Evolutionary conservation across 345 rosid species (phyloP).

Genomic region (Aethionema arabicum): DNA sequence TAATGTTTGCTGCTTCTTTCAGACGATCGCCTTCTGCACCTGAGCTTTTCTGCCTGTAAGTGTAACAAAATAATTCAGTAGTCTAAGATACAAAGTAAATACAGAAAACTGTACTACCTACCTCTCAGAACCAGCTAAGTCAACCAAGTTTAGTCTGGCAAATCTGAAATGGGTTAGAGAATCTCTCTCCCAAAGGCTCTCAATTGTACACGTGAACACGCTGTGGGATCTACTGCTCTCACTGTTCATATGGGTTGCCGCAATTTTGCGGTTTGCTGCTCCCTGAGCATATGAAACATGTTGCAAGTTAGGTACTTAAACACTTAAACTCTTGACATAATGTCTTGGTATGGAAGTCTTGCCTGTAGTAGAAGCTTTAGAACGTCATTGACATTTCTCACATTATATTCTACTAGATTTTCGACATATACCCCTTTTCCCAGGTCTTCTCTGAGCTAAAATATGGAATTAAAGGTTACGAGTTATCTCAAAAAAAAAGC

Average conservation of each 20-base stretch:
- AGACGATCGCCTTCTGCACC: slow-evolving; percentile 98
- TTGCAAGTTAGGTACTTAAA: slow-evolving; percentile 20
- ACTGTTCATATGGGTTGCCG: slow-evolving; percentile 88
- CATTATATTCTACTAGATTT: slow-evolving; percentile 73
- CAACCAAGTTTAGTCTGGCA: slow-evolving; percentile 93
- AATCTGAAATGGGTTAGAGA: slow-evolving; percentile 76
- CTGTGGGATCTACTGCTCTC: slow-evolving; percentile 98
- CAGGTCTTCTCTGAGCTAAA: slow-evolving; percentile 91
- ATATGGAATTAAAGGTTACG: slow-evolving; percentile 36
- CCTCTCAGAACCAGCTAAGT: slow-evolving; percentile 99
- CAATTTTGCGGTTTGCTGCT: slow-evolving; percentile 78
- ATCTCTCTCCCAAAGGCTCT: slow-evolving; percentile 88
- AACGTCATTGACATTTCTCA: slow-evolving; percentile 68
- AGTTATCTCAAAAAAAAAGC: slow-evolving; percentile 21
- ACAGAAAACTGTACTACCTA: slow-evolving; percentile 30
- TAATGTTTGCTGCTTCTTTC: slow-evolving; percentile 96
- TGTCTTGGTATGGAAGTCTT: slow-evolving; percentile 19
- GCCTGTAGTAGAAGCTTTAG: slow-evolving; percentile 76
- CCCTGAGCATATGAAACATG: slow-evolving; percentile 50
- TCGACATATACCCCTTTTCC: slow-evolving; percentile 88
- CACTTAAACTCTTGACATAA: slow-evolving; percentile 26
- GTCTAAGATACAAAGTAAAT: slow-evolving; percentile 20
- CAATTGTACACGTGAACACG: slow-evolving; percentile 91
- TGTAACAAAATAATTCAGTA: slow-evolving; percentile 25
- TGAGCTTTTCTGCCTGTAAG: slow-evolving; percentile 86